Conservation (phyloP, 2,329 filamentous ascomycete genomes). For the Alternaria novae-zelandiae region DNA sequence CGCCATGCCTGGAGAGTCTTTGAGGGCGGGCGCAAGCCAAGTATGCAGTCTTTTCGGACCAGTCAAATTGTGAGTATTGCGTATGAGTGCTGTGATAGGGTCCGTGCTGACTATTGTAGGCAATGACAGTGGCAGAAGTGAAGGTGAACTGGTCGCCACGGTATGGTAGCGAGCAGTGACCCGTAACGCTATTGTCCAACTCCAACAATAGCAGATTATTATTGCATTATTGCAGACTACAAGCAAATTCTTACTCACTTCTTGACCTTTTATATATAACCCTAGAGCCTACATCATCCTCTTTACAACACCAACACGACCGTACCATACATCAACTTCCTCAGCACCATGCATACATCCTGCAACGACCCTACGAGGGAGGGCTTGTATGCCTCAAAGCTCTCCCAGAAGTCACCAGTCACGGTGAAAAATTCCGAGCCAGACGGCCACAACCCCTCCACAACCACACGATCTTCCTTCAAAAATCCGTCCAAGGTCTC, state of each 20-base stretch:
- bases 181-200: background rate
- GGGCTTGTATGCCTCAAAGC: background rate
- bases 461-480: background rate
- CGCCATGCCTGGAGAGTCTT: background rate
- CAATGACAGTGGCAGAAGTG: background rate
- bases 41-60: background rate
- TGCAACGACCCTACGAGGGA: background rate
- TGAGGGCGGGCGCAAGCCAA: background rate
- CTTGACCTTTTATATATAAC: background rate
- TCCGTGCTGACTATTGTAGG: background rate
- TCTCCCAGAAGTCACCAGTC: background rate
- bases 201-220: background rate
- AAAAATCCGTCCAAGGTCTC: background rate
- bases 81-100: background rate
- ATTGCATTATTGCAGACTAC: background rate
- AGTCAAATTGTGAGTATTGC: background rate
- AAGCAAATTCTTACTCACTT: background rate
- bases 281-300: background rate
- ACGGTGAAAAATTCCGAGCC: background rate
- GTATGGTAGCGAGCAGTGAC: background rate
- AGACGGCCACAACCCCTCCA: background rate
- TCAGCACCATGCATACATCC: background rate
- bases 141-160: background rate
- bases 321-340: background rate
- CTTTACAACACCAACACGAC: background rate